Percentiles rank a stretch among this genome's conserved stretches.
Conservation (phyloP, 2,329 filamentous ascomycete genomes). For the Magnaporthales sp. region DNA sequence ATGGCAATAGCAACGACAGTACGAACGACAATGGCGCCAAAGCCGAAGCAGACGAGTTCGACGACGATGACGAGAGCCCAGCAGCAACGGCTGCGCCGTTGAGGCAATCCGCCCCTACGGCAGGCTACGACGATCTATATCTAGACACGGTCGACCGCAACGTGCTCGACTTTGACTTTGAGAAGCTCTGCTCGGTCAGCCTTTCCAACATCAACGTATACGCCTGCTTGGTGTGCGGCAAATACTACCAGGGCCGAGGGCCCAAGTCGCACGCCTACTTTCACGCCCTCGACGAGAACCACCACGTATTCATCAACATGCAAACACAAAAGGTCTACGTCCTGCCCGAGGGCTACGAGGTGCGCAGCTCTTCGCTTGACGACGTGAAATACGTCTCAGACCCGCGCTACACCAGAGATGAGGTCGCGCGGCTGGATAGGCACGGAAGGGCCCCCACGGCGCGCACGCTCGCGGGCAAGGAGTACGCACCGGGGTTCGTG, state of each 20-base stretch:
- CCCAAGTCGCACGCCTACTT: slow-evolving; percentile 96
- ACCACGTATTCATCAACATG: slow-evolving; percentile 99
- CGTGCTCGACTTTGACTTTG: slow-evolving; percentile 95
- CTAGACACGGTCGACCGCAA: slow-evolving; percentile 93
- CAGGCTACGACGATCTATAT: slow-evolving; percentile 91
- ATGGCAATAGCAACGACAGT: slow-evolving; percentile 18
- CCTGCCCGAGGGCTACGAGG: slow-evolving; percentile 93
- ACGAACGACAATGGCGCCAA: slow-evolving; percentile 15
- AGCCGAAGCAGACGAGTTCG: slow-evolving; percentile 19
- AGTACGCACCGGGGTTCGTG: slow-evolving; percentile 89
- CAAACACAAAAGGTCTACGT: slow-evolving; percentile 85
- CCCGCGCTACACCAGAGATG: slow-evolving; percentile 70
- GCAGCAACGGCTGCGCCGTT: slow-evolving; percentile 35
- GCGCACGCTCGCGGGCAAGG: slow-evolving; percentile 73
- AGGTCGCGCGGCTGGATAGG: slow-evolving; percentile 74
- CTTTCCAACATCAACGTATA: slow-evolving; percentile 99
- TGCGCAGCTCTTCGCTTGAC: slow-evolving; percentile 86
- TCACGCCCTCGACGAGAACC: slow-evolving; percentile 86
- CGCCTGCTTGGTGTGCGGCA: slow-evolving; percentile 93
- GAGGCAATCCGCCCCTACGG: slow-evolving; percentile 69
- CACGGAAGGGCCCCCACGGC: slow-evolving; percentile 39
- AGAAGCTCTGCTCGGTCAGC: slow-evolving; percentile 94
- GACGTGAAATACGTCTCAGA: slow-evolving; percentile 98
- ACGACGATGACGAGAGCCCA: slow-evolving; percentile 29
- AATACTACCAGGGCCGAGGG: slow-evolving; percentile 91